Base-by-base conservation (phyloP, 768 basidiomycete species). In the Lentinula boryana region DNA sequence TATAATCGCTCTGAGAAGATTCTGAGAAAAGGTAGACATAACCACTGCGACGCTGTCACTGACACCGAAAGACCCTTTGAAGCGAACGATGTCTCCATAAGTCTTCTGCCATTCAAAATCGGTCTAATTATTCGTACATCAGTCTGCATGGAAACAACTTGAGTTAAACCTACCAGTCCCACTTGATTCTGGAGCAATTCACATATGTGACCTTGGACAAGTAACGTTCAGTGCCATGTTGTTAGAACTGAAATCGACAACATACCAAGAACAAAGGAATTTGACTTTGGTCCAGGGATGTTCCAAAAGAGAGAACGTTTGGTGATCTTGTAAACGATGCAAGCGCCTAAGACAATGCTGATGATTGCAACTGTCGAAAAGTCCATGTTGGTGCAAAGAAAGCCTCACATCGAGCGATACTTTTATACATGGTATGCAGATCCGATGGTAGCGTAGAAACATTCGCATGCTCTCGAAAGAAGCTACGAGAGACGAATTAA, bases 1-100 rank as follows among this genome's bases (percentile, higher is more conserved):
- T 55, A 56, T 63, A 63, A 51, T 73, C 67, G 33, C 65, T 63
- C 73, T 74, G 9, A 40, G 32, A 38, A 32, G 48, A 52, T 3
- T 13, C 3, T 23, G 13, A 46, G n/a, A 33, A 4, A 21, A 4
- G n/a, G 18, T 18, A 31, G n/a, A n/a, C 35, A 13, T 38, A 38
- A 36, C 13, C 7, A n/a, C 13, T 32, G 2, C 5, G 16, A 35
- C 9, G 15, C 3, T 18, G 13, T 2, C 18, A 62, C 48, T 15
- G 2, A 62, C 61, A 6, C 41, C 43, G 21, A 62, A 58, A 16
- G 61, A 50, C 2, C 21, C 61, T 9, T 55, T 51, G 50, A 62
- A 49, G 32, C 50, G 40, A 31, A 62, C 38, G 32, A 58, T 46
- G 12, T 53, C 32, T 16, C 61, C 61, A 31, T 62, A 62, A 13